These are phyloP conservation scores for Grammothele lineata DNA, from an alignment of 768 basidiomycete species.

Conservation along the genomic window DNA sequence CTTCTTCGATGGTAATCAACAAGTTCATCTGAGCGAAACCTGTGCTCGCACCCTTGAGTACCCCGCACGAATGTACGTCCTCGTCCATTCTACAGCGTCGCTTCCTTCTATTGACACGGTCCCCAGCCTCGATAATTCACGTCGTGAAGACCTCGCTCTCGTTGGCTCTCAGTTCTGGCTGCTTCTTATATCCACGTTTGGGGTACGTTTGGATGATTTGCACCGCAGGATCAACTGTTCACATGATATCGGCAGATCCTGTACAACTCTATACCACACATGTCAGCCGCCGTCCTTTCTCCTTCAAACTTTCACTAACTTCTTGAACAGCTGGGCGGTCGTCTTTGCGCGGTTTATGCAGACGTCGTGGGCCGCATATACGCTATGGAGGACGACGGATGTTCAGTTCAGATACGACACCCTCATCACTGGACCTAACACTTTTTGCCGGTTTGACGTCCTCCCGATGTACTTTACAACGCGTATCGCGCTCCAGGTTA, in stretches of 20 bases:
- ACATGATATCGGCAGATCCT: slow-evolving; percentile 35
- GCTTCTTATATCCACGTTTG: slow-evolving; percentile 44
- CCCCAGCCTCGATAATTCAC: slow-evolving; percentile 41
- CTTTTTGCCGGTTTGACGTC: slow-evolving; percentile 47
- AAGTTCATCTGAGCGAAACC: slow-evolving; percentile 27
- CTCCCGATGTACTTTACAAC: slow-evolving; percentile 41
- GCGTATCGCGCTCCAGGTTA: slow-evolving; percentile 41
- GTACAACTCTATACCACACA: slow-evolving; percentile 50
- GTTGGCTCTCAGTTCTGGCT: slow-evolving; percentile 53
- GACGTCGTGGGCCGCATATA: slow-evolving; percentile 49
- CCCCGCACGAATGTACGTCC: slow-evolving; percentile 40
- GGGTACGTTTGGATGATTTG: slow-evolving; percentile 25
- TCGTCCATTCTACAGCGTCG: not conserved
- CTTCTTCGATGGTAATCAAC: slow-evolving; percentile 9
- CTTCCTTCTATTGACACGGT: not conserved
- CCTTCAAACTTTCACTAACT: not conserved
- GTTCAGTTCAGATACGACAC: slow-evolving; percentile 32
- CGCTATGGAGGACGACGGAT: slow-evolving; percentile 41
- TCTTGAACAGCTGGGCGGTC: slow-evolving; percentile 38
- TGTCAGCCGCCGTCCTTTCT: slow-evolving; percentile 30
- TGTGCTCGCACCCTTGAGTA: slow-evolving; percentile 45
- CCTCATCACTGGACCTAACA: slow-evolving; percentile 34
- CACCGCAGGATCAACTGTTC: too few species aligned
- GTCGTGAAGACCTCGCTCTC: slow-evolving; percentile 44
- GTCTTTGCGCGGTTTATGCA: slow-evolving; percentile 42